phyloP scores from a whole-genome alignment of 306 rosid species.

The Prunus campanulata region DNA sequence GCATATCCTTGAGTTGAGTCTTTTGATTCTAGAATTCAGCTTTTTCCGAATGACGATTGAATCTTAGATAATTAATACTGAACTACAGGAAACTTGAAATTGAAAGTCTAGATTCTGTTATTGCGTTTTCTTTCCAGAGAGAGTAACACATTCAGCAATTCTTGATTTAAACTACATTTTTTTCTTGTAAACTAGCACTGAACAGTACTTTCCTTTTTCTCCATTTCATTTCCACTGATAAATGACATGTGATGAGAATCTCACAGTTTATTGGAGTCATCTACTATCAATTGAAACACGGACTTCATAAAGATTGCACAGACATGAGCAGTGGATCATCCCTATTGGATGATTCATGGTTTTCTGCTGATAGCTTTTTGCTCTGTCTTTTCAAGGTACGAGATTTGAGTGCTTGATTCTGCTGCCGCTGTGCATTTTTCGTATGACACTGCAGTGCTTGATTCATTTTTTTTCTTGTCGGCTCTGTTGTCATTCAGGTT shows the following conservation, averaged over 20 bases:
- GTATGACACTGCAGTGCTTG: background rate
- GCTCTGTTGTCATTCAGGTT: background rate
- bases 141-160: background rate
- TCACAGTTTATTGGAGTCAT: slow-evolving; percentile 67
- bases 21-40: background rate
- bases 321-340: slow-evolving; percentile 26
- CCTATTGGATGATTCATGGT: slow-evolving; percentile 74
- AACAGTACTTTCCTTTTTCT: background rate
- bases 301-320: slow-evolving; percentile 52
- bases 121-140: background rate
- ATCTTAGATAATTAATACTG: background rate
- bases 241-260: slow-evolving; percentile 21
- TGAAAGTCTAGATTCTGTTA: too few relatives aligned
- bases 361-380: slow-evolving; percentile 64
- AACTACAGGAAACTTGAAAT: background rate
- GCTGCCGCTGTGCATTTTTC: background rate
- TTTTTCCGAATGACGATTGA: background rate
- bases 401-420: background rate
- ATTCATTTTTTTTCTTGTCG: background rate
- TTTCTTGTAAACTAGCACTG: background rate
- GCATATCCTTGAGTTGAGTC: background rate
- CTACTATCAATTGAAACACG: slow-evolving; percentile 74
- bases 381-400: slow-evolving; percentile 73
- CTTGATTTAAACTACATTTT: background rate
- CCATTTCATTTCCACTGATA: background rate